phyloP scores from a whole-genome alignment of 139 green algal genomes.

The Coccomyxa sp. region DNA sequence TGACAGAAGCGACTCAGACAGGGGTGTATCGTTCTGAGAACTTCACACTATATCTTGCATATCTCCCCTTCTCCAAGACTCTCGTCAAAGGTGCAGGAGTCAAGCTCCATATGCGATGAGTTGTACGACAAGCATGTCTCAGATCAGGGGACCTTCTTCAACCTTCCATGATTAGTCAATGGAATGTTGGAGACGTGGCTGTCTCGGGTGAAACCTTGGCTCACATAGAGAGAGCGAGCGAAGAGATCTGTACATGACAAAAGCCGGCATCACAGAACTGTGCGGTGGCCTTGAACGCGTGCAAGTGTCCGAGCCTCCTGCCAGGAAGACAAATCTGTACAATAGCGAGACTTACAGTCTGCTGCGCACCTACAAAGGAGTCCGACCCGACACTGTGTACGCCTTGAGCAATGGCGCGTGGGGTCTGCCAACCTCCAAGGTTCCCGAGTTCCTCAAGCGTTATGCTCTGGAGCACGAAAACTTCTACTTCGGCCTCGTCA shows the following conservation, averaged over 20 bases:
- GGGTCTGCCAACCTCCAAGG: not conserved
- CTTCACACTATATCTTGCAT: not conserved
- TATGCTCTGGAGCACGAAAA: not conserved
- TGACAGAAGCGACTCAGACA: too few relatives aligned
- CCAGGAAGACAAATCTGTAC: not conserved
- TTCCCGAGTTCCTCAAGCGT: not conserved
- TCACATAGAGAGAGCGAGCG: not conserved
- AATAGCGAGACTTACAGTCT: not conserved
- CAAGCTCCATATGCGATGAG: not conserved
- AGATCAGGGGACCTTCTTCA: not conserved
- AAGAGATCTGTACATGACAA: not conserved
- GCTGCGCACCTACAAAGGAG: not conserved
- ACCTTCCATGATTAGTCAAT: not conserved
- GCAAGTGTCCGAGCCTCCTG: not conserved
- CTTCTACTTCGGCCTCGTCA: not conserved
- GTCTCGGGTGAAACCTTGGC: not conserved
- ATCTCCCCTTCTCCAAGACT: too few relatives aligned
- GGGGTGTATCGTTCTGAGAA: not conserved
- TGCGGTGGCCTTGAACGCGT: not conserved
- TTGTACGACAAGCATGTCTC: not conserved
- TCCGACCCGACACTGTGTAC: not conserved
- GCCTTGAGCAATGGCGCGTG: not conserved
- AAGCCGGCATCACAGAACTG: not conserved
- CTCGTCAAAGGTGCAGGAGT: not conserved
- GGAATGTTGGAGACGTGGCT: not conserved